Conservation (phyloP, 805 yeast species). For the Candida andamanensis region DNA sequence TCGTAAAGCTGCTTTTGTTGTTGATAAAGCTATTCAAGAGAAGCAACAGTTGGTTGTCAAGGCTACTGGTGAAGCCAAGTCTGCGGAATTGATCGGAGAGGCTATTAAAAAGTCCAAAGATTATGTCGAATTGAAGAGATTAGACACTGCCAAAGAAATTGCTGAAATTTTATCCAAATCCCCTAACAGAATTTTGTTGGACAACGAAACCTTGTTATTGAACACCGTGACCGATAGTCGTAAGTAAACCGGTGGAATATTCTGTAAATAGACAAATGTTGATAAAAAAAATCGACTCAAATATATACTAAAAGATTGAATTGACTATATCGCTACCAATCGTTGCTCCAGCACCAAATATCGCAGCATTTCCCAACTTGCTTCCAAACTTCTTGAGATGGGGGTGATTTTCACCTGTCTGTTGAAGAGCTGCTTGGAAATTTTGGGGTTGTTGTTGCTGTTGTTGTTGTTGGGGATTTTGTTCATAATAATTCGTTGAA, state of each 20-base stretch:
- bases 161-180: conserved; percentile 79
- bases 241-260: conserved; percentile 19
- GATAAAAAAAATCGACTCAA: too few relatives aligned
- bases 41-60: conserved; percentile 95
- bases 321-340: conserved; percentile 80
- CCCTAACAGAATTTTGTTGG: conserved; percentile 88
- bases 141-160: conserved; percentile 96
- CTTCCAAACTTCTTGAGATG: conserved; percentile 64
- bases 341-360: conserved; percentile 96
- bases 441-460: conserved; percentile 22
- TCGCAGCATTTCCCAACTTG: conserved; percentile 85
- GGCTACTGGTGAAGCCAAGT: conserved; percentile 97
- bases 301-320: conserved; percentile 48
- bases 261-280: conserved; percentile 2
- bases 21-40: conserved; percentile 95
- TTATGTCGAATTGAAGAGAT: conserved; percentile 92
- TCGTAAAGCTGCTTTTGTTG: conserved; percentile 95
- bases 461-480: conserved; percentile 14
- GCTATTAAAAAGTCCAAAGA: conserved; percentile 96
- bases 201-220: conserved; percentile 85
- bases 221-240: conserved; percentile 84
- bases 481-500: conserved; percentile 18
- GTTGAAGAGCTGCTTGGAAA: conserved; percentile 40
- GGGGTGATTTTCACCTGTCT: conserved; percentile 15
- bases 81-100: conserved; percentile 98